Conservation (phyloP, 257 asterid species). For the Anisodus tanguticus region DNA sequence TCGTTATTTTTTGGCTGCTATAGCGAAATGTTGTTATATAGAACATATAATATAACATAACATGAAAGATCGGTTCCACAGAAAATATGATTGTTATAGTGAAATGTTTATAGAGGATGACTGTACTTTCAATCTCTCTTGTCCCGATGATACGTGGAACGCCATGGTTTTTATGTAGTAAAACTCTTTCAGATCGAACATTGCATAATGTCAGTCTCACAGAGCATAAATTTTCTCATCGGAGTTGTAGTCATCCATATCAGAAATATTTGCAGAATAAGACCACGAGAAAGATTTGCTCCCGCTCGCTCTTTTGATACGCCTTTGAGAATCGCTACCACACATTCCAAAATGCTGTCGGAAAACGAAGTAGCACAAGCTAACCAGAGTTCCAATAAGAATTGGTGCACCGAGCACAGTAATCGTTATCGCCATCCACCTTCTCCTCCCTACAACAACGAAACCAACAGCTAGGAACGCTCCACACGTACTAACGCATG, state of each 20-base stretch:
- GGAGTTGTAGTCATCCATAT: slow-evolving; percentile 77
- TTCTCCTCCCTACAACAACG: slow-evolving; percentile 74
- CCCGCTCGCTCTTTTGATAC: slow-evolving; percentile 79
- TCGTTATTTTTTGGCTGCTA: too few relatives aligned
- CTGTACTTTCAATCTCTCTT: not conserved
- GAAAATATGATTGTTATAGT: too few relatives aligned
- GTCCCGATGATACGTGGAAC: not conserved
- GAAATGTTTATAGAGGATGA: too few relatives aligned
- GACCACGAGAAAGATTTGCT: slow-evolving; percentile 97
- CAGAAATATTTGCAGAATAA: slow-evolving; percentile 72
- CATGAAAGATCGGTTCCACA: too few relatives aligned
- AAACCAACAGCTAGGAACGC: slow-evolving; percentile 84
- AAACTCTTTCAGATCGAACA: not conserved
- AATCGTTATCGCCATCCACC: slow-evolving; percentile 83
- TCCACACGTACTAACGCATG: slow-evolving; percentile 90
- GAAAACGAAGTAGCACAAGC: slow-evolving; percentile 88
- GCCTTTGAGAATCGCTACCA: slow-evolving; percentile 82
- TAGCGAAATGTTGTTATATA: too few relatives aligned
- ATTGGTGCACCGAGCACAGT: slow-evolving; percentile 82
- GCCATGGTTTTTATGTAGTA: not conserved
- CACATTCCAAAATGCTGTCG: slow-evolving; percentile 83
- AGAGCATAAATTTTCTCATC: slow-evolving; percentile 92
- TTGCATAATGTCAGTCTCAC: slow-evolving; percentile 38
- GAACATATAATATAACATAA: too few relatives aligned
- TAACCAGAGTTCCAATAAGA: slow-evolving; percentile 75